Conservation (phyloP, 2,329 filamentous ascomycete species). For the Fusarium xyrophilum region DNA sequence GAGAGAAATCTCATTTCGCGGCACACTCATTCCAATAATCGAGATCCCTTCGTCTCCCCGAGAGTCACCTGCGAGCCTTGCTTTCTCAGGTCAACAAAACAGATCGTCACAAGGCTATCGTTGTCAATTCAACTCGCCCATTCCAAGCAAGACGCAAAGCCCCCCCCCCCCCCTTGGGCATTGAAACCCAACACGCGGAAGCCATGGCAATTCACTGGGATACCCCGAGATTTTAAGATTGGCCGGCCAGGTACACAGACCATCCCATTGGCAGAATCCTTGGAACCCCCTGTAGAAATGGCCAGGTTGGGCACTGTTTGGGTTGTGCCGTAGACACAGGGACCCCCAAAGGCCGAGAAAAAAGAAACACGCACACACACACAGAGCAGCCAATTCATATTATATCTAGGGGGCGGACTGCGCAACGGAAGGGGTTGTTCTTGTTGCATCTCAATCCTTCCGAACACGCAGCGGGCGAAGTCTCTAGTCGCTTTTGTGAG, state of each 20-base stretch:
- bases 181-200: slow-evolving; percentile 25
- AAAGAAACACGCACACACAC: background rate
- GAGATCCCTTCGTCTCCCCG: slow-evolving; percentile 5
- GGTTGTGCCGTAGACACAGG: slow-evolving; percentile 5
- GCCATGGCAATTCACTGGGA: slow-evolving; percentile 13
- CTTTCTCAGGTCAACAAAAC: background rate
- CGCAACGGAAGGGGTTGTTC: background rate
- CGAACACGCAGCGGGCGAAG: slow-evolving; percentile 24
- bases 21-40: slow-evolving; percentile 21
- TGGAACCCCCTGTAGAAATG: slow-evolving; percentile 16
- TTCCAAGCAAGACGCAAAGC: background rate
- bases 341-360: background rate
- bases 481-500: slow-evolving; percentile 27
- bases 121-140: background rate
- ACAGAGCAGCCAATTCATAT: background rate
- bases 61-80: background rate
- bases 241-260: slow-evolving; percentile 8
- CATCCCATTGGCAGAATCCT: slow-evolving; percentile 13
- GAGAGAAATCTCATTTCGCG: background rate
- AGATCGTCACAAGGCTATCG: background rate
- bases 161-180: slow-evolving; percentile 22
- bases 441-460: background rate
- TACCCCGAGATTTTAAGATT: slow-evolving; percentile 34
- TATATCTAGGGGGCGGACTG: slow-evolving; percentile 20
- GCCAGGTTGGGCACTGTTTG: slow-evolving; percentile 26